A percentile compares a stretch with the other conserved stretches of the same genome.
phyloP scores from a whole-genome alignment of 2,329 filamentous ascomycete species.

The Apiospora koreana region DNA sequence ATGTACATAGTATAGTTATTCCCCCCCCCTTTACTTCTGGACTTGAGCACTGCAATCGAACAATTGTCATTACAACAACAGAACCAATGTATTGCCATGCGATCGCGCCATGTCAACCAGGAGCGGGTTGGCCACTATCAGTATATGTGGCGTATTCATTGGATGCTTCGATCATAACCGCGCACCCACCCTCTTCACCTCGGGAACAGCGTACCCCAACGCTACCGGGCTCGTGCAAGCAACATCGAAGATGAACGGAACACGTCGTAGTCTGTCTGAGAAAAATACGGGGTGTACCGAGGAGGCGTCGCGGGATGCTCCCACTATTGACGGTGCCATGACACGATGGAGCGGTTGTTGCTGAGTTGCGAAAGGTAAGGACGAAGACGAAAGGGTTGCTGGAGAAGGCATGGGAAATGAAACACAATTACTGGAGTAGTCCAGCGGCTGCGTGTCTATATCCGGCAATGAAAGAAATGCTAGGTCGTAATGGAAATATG shows the following conservation, averaged over 20 bases:
- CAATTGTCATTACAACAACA: not conserved
- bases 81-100: not conserved
- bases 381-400: not conserved
- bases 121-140: not conserved
- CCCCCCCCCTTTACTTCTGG: slow-evolving; percentile 3
- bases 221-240: slow-evolving; percentile 51
- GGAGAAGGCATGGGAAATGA: not conserved
- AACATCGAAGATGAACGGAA: slow-evolving; percentile 41
- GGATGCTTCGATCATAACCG: not conserved
- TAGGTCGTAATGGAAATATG: not conserved
- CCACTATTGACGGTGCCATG: not conserved
- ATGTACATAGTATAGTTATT: not conserved
- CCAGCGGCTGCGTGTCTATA: not conserved
- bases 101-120: not conserved
- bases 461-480: not conserved
- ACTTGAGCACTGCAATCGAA: slow-evolving; percentile 4
- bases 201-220: slow-evolving; percentile 61
- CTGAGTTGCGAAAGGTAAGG: not conserved
- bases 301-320: slow-evolving; percentile 47
- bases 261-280: slow-evolving; percentile 61
- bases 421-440: not conserved
- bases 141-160: not conserved
- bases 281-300: slow-evolving; percentile 76
- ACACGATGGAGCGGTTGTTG: not conserved
- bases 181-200: slow-evolving; percentile 34